These are phyloP conservation scores for Handroanthus guayacan DNA, from an alignment of 257 asterid species.

Conservation along the genomic window DNA sequence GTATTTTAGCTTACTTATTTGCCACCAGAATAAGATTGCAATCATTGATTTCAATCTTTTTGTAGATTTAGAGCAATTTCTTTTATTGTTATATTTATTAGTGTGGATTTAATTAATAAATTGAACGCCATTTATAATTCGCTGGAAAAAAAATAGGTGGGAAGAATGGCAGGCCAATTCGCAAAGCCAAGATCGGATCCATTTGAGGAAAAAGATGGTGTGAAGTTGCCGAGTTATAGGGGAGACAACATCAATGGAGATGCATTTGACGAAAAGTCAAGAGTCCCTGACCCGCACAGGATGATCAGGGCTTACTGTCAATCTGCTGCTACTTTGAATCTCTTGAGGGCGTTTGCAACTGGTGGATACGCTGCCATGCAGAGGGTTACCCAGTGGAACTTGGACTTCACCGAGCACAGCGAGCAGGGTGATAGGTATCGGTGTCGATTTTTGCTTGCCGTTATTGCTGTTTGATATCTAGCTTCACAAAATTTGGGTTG, in stretches of 20 bases:
- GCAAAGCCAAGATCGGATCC: constrained; percentile 83
- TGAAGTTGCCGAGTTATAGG: constrained; percentile 81
- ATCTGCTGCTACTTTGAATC: constrained; percentile 83
- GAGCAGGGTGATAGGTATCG: constrained; percentile 87
- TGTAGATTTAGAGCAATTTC: neutral
- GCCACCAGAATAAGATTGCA: too few relatives aligned
- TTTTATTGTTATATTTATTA: neutral
- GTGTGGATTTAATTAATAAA: neutral
- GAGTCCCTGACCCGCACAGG: constrained; percentile 87
- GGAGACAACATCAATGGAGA: constrained; percentile 91
- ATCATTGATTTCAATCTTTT: neutral
- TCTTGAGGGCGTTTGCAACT: constrained; percentile 83
- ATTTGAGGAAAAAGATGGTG: constrained; percentile 78
- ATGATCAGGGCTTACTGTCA: constrained; percentile 87
- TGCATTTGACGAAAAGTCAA: constrained; percentile 64
- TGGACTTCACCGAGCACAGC: constrained; percentile 81
- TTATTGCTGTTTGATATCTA: neutral
- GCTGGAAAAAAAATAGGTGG: constrained; percentile 54
- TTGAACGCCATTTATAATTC: neutral
- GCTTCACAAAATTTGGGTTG: neutral
- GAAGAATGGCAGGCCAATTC: constrained; percentile 93
- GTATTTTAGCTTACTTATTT: neutral
- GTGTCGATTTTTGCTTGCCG: neutral
- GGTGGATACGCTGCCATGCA: constrained; percentile 94
- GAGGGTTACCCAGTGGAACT: constrained; percentile 82